Percentiles rank a stretch among this genome's conserved stretches.
phyloP scores from a whole-genome alignment of 78 protist genomes.

The Tieghemostelium lacteum region DNA sequence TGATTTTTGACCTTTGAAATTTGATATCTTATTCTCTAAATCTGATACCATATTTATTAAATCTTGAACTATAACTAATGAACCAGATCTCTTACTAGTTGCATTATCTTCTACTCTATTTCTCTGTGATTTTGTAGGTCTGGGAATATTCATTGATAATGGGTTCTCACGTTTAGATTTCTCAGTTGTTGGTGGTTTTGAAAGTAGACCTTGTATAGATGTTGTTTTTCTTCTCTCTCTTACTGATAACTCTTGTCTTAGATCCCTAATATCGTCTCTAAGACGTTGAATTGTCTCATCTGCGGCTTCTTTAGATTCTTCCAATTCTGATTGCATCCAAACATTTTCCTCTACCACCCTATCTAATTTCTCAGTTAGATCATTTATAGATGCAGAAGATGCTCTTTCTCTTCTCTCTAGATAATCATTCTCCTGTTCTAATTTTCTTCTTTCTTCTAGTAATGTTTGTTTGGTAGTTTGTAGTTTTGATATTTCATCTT shows the following conservation, averaged over 20 bases:
- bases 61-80: constrained; percentile 49
- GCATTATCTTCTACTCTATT: constrained; percentile 64
- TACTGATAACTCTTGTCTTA: constrained; percentile 53
- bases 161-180: constrained; percentile 70
- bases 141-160: constrained; percentile 49
- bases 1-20: constrained; percentile 9
- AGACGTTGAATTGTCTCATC: constrained; percentile 78
- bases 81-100: constrained; percentile 30
- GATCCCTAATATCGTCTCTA: constrained; percentile 76
- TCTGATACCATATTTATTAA: constrained; percentile 58
- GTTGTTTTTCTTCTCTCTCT: constrained; percentile 64
- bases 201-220: constrained; percentile 1
- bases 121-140: constrained; percentile 69
- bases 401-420: constrained; percentile 77
- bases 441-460: constrained; percentile 33
- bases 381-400: constrained; percentile 59
- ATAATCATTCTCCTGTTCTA: constrained; percentile 78
- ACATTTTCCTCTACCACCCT: constrained; percentile 77
- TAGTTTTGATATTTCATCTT: constrained; percentile 67
- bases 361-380: constrained; percentile 62
- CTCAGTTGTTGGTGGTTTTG: constrained; percentile 19
- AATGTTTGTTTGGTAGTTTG: constrained; percentile 17
- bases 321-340: constrained; percentile 80
- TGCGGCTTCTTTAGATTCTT: constrained; percentile 69
- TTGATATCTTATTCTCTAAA: constrained; percentile 42